These are phyloP conservation scores for Suillus fuscotomentosus DNA, from an alignment of 768 basidiomycete genomes.

Conservation along the genomic window DNA sequence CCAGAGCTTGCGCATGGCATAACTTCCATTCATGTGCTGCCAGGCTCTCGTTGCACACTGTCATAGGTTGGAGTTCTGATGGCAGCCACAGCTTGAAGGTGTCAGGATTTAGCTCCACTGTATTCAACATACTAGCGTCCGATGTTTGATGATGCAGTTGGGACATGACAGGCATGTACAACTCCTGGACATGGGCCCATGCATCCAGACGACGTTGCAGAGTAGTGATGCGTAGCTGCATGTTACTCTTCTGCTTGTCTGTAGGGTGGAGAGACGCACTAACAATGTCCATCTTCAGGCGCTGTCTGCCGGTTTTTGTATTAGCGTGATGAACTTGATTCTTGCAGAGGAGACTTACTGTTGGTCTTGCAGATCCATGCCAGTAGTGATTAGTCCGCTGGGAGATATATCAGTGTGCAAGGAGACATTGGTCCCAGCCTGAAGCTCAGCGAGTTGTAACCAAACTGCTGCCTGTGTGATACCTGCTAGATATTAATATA, in stretches of 20 bases:
- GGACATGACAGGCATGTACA: not conserved
- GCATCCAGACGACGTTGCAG: not conserved
- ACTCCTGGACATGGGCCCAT: not conserved
- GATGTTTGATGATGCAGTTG: not conserved
- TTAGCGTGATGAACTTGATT: too few species aligned
- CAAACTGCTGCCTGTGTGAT: too few species aligned
- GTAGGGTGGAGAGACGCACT: not conserved
- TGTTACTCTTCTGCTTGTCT: not conserved
- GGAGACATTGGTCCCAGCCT: too few species aligned
- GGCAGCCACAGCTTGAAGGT: not conserved
- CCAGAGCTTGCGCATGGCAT: constrained; percentile 13
- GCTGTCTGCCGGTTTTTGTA: too few species aligned
- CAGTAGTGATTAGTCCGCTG: too few species aligned
- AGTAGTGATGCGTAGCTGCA: not conserved
- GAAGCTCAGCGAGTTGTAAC: too few species aligned
- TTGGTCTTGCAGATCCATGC: too few species aligned
- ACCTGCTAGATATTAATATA: too few species aligned
- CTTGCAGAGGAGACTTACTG: too few species aligned
- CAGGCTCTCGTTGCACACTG: not conserved
- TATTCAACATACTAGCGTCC: not conserved
- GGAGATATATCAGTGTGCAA: too few species aligned
- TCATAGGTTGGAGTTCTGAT: not conserved
- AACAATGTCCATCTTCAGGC: too few species aligned
- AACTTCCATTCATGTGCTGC: constrained; percentile 1
- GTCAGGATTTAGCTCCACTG: not conserved